Base-by-base conservation (phyloP, 1,284 basidiomycete genomes). In the Ganoderma sinense region DNA sequence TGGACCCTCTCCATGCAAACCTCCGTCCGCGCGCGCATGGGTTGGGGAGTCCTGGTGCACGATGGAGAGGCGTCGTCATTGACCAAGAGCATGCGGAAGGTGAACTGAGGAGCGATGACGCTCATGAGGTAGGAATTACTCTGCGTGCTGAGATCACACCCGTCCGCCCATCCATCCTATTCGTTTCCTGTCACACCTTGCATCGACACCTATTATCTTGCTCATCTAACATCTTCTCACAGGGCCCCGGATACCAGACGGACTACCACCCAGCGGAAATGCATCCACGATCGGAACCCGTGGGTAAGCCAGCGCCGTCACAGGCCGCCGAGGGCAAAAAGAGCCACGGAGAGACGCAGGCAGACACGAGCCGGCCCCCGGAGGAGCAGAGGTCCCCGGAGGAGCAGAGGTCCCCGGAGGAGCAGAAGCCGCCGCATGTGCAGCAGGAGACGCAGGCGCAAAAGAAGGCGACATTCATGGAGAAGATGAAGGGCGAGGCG, bases 401-500 rank as follows among this genome's bases (percentile, higher is more conserved):
- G 1, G 39, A 23, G 5, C 51, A 55, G 20, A n/a, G 68, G 40
- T 68, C 71, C 14, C 13, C 65, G 20, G 70, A 69, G 51, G 55
- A 68, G 64, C 64, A 69, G 62, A 70, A 56, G 29, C 69, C 63
- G 61, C 63, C 69, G 59, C 60, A 72, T 8, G 39, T 39, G 5
- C 51, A 55, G 20, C 26, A 55, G 20, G 62, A 36, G n/a, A 11
- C 40, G 13, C 45, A 40, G 36, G 16, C 70, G 71, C 69, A 33
- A 0, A 56, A 33, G 29, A 86, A 84, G 77, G 75, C 80, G 18
- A 81, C 80, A 29, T 85, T 89, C 69, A 81, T 88, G 79, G 81
- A 85, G 69, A 87, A 84, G 79, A 79, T 89, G 71, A 86, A 84
- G 76, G 87, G 87, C 20, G 87, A 87, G 77, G 84, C 85, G 72